Percentiles rank a stretch among this genome's conserved stretches.
Evolutionary conservation across 306 rosid species (phyloP).

Genomic region (Hippophae tibetana): DNA sequence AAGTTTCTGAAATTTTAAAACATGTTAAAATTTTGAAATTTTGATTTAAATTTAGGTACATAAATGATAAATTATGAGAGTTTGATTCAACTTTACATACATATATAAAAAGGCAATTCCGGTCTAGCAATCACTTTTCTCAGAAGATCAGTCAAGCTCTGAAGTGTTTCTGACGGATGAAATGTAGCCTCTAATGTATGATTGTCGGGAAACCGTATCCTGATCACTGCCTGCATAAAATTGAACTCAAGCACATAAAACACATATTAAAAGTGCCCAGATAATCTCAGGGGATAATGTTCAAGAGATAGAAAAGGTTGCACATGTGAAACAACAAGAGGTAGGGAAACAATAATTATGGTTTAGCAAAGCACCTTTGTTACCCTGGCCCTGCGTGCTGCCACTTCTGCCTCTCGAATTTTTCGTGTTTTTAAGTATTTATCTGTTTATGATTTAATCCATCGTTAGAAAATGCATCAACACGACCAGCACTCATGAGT

Average conservation of each 20-base stretch:
- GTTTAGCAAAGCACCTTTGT: slow-evolving; percentile 45
- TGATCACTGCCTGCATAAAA: slow-evolving; percentile 53
- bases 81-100: slow-evolving; percentile 33
- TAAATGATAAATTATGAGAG: no score
- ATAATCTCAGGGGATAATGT: no score
- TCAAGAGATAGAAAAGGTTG: background rate
- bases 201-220: slow-evolving; percentile 89
- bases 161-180: slow-evolving; percentile 77
- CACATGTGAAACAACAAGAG: background rate
- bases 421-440: slow-evolving; percentile 72
- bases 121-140: slow-evolving; percentile 61
- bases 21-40: no score
- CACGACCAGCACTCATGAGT: background rate
- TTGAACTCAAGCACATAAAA: background rate
- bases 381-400: slow-evolving; percentile 67
- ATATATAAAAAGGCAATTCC: slow-evolving; percentile 65
- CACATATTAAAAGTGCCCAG: background rate
- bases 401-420: slow-evolving; percentile 79
- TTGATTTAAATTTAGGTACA: no score
- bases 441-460: slow-evolving; percentile 32
- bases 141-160: slow-evolving; percentile 65
- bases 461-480: background rate
- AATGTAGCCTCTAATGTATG: slow-evolving; percentile 78
- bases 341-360: background rate
- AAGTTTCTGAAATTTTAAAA: no score